Conservation (phyloP, 768 basidiomycete genomes). For the Termitomyces sp. region DNA sequence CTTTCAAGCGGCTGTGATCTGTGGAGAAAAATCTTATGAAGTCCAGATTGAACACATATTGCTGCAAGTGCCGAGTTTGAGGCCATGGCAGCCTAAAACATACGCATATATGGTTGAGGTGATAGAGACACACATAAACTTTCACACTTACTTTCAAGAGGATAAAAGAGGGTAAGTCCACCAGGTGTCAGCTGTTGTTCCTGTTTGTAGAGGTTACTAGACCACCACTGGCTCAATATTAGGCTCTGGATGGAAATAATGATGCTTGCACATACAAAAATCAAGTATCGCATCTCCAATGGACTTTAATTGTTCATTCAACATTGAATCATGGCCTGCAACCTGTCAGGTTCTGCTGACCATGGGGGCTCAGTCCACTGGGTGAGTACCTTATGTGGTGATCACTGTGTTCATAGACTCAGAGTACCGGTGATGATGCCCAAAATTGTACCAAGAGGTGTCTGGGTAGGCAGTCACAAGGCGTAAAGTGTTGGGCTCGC, state of each 20-base stretch:
- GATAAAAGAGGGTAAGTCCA: conserved; percentile 70
- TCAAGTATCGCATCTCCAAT: conserved; percentile 85
- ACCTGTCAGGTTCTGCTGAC: too few species aligned
- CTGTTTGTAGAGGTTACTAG: conserved; percentile 59
- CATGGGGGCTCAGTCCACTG: too few species aligned
- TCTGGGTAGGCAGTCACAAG: too few species aligned
- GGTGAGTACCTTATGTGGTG: too few species aligned
- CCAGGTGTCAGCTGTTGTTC: conserved; percentile 66
- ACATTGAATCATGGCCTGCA: conserved; percentile 47
- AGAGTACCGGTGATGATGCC: too few species aligned
- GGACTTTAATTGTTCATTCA: conserved; percentile 78
- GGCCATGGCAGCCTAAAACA: conserved; percentile 86
- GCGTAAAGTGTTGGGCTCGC: too few species aligned
- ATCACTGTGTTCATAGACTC: too few species aligned
- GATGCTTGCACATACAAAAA: conserved; percentile 48
- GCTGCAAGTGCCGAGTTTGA: conserved; percentile 76
- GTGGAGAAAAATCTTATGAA: conserved; percentile 57
- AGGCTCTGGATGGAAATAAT: conserved; percentile 4
- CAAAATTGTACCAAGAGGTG: too few species aligned
- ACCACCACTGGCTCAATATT: conserved; percentile 53
- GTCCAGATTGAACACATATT: conserved; percentile 62
- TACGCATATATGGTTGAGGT: neutral
- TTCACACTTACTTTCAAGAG: conserved; percentile 51
- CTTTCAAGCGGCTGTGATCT: conserved; percentile 47
- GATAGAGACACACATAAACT: neutral